Evolutionary conservation across 2,329 filamentous ascomycete genomes (phyloP).

Genomic region (Aureobasidium pullulans): DNA sequence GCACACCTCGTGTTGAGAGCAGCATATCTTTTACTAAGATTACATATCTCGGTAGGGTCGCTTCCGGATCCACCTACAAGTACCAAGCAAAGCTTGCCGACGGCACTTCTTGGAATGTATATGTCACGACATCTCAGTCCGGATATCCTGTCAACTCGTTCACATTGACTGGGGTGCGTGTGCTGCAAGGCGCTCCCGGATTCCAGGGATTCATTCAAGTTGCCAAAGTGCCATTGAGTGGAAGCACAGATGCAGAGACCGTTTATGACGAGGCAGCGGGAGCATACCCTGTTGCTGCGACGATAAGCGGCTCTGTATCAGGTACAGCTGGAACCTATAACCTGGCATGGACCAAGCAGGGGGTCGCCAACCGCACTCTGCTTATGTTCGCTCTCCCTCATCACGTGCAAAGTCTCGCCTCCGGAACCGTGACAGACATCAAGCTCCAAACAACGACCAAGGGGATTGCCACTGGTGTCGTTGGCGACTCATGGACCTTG

Average conservation of each 20-base stretch:
- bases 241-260: slow-evolving; percentile 48
- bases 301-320: slow-evolving; percentile 55
- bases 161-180: slow-evolving; percentile 56
- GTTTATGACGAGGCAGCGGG: slow-evolving; percentile 71
- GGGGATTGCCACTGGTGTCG: slow-evolving; percentile 65
- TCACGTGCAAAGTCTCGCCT: slow-evolving; percentile 69
- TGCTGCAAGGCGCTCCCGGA: slow-evolving; percentile 55
- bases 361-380: slow-evolving; percentile 52
- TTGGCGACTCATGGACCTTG: slow-evolving; percentile 70
- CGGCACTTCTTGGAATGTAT: slow-evolving; percentile 67
- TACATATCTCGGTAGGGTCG: slow-evolving; percentile 39
- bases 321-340: slow-evolving; percentile 62
- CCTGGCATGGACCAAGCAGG: slow-evolving; percentile 65
- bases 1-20: slow-evolving; percentile 65
- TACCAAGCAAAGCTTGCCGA: slow-evolving; percentile 69
- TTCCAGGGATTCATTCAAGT: slow-evolving; percentile 80
- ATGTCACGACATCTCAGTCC: slow-evolving; percentile 54
- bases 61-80: slow-evolving; percentile 62
- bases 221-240: slow-evolving; percentile 58
- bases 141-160: slow-evolving; percentile 54
- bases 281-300: slow-evolving; percentile 60
- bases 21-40: slow-evolving; percentile 67
- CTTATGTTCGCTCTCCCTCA: slow-evolving; percentile 87
- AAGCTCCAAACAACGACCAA: slow-evolving; percentile 77
- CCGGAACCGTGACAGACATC: slow-evolving; percentile 45